Base-by-base conservation (phyloP, 2,329 filamentous ascomycete species). In the Fusarium hostae region DNA sequence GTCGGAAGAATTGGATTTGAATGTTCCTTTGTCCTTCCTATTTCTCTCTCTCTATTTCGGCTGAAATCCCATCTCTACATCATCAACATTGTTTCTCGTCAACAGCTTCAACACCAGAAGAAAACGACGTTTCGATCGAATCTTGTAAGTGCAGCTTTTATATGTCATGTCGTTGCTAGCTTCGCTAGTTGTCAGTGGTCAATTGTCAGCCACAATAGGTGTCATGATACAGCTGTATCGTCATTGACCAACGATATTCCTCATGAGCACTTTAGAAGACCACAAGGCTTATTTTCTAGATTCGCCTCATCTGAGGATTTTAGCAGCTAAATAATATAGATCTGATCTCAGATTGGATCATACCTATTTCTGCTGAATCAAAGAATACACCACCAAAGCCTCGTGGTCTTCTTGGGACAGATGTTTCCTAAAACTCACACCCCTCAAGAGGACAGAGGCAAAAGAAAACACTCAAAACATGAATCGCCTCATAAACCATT, bases 211-310 rank as follows among this genome's bases (percentile, higher is more conserved):
- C 70, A 72, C 70, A 72, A 44, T 45, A 66, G 55, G 26, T 65
- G 69, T 41, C 63, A 66, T 48, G 55, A 66, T 70, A 48, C 28
- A 51, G 39, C 28, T 39, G 55, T 39, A 54, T 72, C 66, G 69
- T 70, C 70, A 70, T 73, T 59, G 70, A 72, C 70, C 70, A 72
- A 67, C 64, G 62, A 73, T 59, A 67, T 55, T 57, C 30, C 32
- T 22, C 52, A 50, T 59, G 24, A 22, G 16, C 28, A 26, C 26
- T 26, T 26, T 52, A 39, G 32, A 52, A 52, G 48, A 15, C 32
- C 32, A 9, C 48, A n/a, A n/a, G 13, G 32, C 9, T 20, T 39
- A n/a, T 26, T 30, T 52, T 39, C 32, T 52, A 28, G 7, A 52
- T 16, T 52, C 48, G 32, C 32, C 18, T 39, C 32, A 16, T 39